Evolutionary conservation across 805 yeast genomes (phyloP).

Genomic region (Lipomyces starkeyi): DNA sequence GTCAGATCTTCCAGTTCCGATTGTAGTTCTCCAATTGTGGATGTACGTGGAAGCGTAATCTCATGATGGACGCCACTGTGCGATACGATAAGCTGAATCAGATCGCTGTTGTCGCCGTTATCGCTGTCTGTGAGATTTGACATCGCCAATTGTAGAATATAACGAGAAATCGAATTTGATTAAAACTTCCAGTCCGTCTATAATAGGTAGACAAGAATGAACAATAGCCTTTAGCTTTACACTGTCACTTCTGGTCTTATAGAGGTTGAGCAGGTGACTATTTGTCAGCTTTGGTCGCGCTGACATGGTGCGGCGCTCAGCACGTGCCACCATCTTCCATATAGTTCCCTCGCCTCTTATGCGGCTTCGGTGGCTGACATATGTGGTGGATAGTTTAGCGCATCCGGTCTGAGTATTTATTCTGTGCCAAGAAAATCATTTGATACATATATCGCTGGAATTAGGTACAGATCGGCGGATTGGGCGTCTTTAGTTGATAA

Average conservation of each 20-base stretch:
- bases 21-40: constrained; percentile 39
- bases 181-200: neutral
- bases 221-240: neutral
- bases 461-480: no score
- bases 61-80: constrained; percentile 17
- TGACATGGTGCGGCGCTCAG: no score
- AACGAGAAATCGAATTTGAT: neutral
- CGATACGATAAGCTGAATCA: constrained; percentile 18
- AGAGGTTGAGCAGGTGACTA: neutral
- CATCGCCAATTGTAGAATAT: neutral
- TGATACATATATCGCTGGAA: no score
- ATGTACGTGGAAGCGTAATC: constrained; percentile 12
- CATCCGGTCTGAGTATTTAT: no score
- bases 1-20: constrained; percentile 41
- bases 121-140: neutral
- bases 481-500: no score
- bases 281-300: neutral
- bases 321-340: no score
- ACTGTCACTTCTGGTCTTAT: neutral
- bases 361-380: no score
- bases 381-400: no score
- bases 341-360: no score
- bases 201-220: neutral
- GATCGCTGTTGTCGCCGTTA: neutral
- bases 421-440: no score